Conservation (phyloP, 2,329 filamentous ascomycete genomes). For the Tympanopsis confertula region DNA sequence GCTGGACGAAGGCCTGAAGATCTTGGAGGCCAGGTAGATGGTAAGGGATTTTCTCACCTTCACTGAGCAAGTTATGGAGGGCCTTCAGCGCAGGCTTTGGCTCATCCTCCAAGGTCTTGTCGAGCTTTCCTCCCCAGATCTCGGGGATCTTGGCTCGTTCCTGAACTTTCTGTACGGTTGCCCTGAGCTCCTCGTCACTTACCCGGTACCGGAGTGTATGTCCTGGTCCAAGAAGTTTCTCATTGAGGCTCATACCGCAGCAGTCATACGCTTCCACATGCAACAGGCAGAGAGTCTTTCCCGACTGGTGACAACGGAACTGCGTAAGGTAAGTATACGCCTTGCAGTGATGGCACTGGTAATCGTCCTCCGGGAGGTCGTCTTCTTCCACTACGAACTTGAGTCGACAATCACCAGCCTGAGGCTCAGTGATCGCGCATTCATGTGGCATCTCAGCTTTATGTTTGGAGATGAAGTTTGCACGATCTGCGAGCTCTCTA, state of each 20-base stretch:
- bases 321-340: slow-evolving; percentile 82
- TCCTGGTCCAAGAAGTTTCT: slow-evolving; percentile 56
- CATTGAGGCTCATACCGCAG: slow-evolving; percentile 56
- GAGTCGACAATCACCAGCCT: slow-evolving; percentile 41
- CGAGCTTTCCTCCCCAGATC: slow-evolving; percentile 80
- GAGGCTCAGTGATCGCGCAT: slow-evolving; percentile 34
- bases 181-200: slow-evolving; percentile 56
- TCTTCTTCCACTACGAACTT: slow-evolving; percentile 55
- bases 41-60: slow-evolving; percentile 93
- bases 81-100: slow-evolving; percentile 75
- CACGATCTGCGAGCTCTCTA: slow-evolving; percentile 59
- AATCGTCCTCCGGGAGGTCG: slow-evolving; percentile 79
- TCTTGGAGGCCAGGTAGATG: slow-evolving; percentile 71
- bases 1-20: slow-evolving; percentile 81
- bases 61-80: slow-evolving; percentile 71
- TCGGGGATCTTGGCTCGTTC: slow-evolving; percentile 83
- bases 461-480: slow-evolving; percentile 58
- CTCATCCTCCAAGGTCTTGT: slow-evolving; percentile 72
- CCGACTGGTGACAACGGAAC: slow-evolving; percentile 72
- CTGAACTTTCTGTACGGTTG: slow-evolving; percentile 61
- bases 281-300: slow-evolving; percentile 70
- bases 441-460: slow-evolving; percentile 38
- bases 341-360: slow-evolving; percentile 87
- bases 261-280: slow-evolving; percentile 75
- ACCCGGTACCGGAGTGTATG: slow-evolving; percentile 72